Base-by-base conservation (phyloP, 352 stramenopile genomes). In the Globisporangium camurandrum region DNA sequence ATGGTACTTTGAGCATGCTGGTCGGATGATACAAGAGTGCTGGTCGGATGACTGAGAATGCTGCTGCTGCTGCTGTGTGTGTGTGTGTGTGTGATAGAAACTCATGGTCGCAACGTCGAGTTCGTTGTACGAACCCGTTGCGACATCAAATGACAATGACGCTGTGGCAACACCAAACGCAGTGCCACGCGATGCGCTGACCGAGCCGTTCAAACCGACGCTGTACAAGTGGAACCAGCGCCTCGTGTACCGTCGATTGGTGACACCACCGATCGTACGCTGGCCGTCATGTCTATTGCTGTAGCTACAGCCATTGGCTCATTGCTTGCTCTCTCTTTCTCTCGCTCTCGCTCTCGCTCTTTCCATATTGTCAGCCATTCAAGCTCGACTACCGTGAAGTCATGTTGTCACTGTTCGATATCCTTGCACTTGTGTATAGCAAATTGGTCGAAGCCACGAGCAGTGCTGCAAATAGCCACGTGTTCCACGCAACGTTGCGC, bases 201-300 rank as follows among this genome's bases (percentile, higher is more conserved):
- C 71, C 19, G 79, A 90, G 51, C 69, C 82, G 2, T 88, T 88
- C 24, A 63, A 69, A 1, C 73, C 82, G 11, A 71, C 63, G 17
- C 54, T 93, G 46, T 70, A 86, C 67, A 93, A 93, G 53, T 90
- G 82, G 78, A 90, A 93, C 62, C 78, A 93, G 33, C 75, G 77
- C 5, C 71, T 77, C 20, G 77, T 88, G 12, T 93, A 82, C 31
- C 76, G 78, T 0, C 75, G 77, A 2, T 75, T 93, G 16, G 45
- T 86, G 48, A 86, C 79, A 1, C 75, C 78, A 42, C 67, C 78
- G 3, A 85, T 93, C 45, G 82, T 93, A 71, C 20, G 64, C 27
- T 30, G 11, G 10, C 36, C 42, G 9, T 43, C n/a, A 43, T 48
- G 33, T 34, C 11, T n/a, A 41, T 16, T 39, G 10, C 14, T 64